Evolutionary conservation across 2,329 filamentous ascomycete genomes (phyloP), one percentile per base, ranked within the genome.

Genomic region (Botrytis porri): DNA sequence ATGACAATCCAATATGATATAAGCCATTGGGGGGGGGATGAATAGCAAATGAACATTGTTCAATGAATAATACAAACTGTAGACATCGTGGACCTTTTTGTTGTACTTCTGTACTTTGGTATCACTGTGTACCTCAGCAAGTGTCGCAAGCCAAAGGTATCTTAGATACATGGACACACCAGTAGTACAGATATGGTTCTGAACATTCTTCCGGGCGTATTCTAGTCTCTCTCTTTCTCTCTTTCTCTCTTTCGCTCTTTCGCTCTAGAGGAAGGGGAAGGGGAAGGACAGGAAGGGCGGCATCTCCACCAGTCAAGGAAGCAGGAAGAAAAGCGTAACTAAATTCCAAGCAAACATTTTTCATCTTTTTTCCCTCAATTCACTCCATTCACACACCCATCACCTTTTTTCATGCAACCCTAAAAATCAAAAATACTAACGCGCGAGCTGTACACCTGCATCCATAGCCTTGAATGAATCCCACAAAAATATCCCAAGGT

Each of bases 361-460:
- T 16, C 29, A n/a, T 25, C 29, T 16, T 37, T 32, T 43, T 37
- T 66, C 41, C 14, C 18, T 22, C 41, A 22, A 65, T 51, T 48
- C 63, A 25, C n/a, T 35, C 41, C 43, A 35, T 37, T 25, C 64
- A 45, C n/a, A 22, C 39, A 43, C 25, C 25, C 60, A n/a, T 43
- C 25, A 4, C 60, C 25, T 32, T 39, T 48, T 12, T 69, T 69
- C n/a, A 67, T 65, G 29, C 43, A 48, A 65, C 29, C 25, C n/a
- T 7, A 65, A 65, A 25, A 48, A 48, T 48, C 37, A 65, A 65
- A 25, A 48, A 48, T 48, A 48, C 63, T 32, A 22, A 65, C 63
- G 63, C 63, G 63, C 29, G 43, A 41, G 60, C 37, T 41, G 25
- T 51, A 45, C 37, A 65, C 62, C 62, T 64, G 62, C 62, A 64